Percentiles rank a stretch among this genome's conserved stretches.
Conservation (phyloP, 192 early-diverging fungal species). For the Phlyctochytrium arcticum region DNA sequence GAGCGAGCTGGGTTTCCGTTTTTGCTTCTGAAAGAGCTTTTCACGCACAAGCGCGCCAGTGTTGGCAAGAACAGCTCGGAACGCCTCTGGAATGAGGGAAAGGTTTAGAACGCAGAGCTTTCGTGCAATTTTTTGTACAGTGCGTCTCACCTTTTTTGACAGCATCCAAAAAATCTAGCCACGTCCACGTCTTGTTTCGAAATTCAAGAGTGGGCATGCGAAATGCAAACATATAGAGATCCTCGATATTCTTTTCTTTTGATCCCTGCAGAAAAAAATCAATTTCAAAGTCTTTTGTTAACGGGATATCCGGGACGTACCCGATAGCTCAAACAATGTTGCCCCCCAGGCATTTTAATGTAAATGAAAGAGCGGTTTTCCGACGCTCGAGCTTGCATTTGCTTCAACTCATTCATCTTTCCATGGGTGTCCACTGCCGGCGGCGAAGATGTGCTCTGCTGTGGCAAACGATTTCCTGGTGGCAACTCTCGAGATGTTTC, state of each 20-base stretch:
- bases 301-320: slow-evolving; percentile 30
- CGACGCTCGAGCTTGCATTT: slow-evolving; percentile 83
- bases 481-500: slow-evolving; percentile 12
- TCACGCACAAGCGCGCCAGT: slow-evolving; percentile 48
- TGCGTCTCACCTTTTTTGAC: slow-evolving; percentile 59
- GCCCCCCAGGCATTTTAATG: slow-evolving; percentile 81
- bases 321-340: slow-evolving; percentile 80
- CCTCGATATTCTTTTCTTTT: slow-evolving; percentile 74
- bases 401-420: slow-evolving; percentile 52
- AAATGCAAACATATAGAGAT: slow-evolving; percentile 70
- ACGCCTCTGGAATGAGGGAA: slow-evolving; percentile 34
- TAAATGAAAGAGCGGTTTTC: slow-evolving; percentile 86
- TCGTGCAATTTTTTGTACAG: too few species aligned
- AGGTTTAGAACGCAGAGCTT: too few species aligned
- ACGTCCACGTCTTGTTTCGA: slow-evolving; percentile 78
- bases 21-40: slow-evolving; percentile 46
- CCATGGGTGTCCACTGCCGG: not conserved
- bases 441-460: not conserved
- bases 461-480: not conserved
- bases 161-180: slow-evolving; percentile 64
- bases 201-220: slow-evolving; percentile 72
- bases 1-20: not conserved
- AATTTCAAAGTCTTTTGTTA: not conserved
- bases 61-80: slow-evolving; percentile 48
- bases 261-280: slow-evolving; percentile 47